phyloP scores from a whole-genome alignment of 1,139 yeast species.

The Petasospora rhodanensis region DNA sequence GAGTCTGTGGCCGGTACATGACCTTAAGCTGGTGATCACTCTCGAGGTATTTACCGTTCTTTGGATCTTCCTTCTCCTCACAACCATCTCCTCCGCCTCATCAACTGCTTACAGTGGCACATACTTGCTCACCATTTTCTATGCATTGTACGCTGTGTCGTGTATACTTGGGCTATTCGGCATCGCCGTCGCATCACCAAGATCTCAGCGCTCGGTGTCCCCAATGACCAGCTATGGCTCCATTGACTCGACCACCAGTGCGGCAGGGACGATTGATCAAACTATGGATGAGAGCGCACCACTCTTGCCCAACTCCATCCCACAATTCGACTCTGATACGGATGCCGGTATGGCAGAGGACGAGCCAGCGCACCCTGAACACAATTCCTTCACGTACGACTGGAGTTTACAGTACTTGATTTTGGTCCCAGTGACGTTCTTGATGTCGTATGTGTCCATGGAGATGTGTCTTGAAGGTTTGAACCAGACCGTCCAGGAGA shows the following conservation, averaged over 20 bases:
- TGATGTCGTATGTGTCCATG: conserved; percentile 44
- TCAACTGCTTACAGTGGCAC: no score
- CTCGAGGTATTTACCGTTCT: conserved; percentile 49
- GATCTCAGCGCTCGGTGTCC: conserved; percentile 3
- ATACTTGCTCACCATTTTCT: conserved; percentile 48
- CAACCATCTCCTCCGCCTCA: no score
- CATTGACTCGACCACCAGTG: conserved; percentile 4
- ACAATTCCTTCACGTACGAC: conserved; percentile 56
- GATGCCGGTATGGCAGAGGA: conserved; percentile 9
- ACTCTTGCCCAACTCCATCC: conserved; percentile 19
- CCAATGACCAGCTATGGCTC: conserved; percentile 25
- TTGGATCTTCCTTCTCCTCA: conserved; percentile 61
- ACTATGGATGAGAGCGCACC: conserved; percentile 30
- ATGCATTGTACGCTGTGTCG: conserved; percentile 46
- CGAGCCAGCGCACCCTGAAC: conserved; percentile 19
- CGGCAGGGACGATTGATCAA: conserved; percentile 1
- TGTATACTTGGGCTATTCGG: conserved; percentile 49
- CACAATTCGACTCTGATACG: conserved; percentile 11
- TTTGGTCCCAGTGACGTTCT: conserved; percentile 59
- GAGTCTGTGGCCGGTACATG: conserved; percentile 55
- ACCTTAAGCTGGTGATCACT: conserved; percentile 63
- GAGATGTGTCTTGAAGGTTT: conserved; percentile 57
- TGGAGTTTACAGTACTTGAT: conserved; percentile 75
- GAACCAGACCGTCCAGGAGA: conserved; percentile 68
- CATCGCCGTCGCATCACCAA: conserved; percentile 20